Base-by-base conservation (phyloP, 441 rosid species). In the Syzygium malaccense region DNA sequence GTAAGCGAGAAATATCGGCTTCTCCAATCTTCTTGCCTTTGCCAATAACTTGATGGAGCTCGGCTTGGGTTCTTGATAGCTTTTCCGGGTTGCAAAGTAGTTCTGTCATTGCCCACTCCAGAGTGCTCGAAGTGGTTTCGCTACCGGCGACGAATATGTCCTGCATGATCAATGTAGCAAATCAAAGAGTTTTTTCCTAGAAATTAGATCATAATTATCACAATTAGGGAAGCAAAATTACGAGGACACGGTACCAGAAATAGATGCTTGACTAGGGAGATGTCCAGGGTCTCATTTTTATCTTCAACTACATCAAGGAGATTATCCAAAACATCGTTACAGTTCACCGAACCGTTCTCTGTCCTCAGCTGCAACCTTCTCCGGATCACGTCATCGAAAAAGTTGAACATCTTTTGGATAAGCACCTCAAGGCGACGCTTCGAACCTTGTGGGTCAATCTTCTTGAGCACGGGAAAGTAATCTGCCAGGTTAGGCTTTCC, bases 11-110 rank as follows among this genome's bases (percentile, higher is more conserved):
- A 32, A 86, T 48, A 53, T 91, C 89, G 1, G 93, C 86, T 88
- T 92, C 93, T 53, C 92, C 88, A 14, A 92, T 79, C n/a, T 75
- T 53, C 30, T 89, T 92, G n/a, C 90, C 90, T 86, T 87, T 71
- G 32, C 92, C 93, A 6, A 89, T 68, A 19, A 60, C 80, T 41
- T 41, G 68, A 28, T 60, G 68, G 68, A 60, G 68, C 68, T 60
- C 68, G 14, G 68, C 68, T 60, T 28, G 68, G 32, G 32, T 0
- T 28, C 32, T 60, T 60, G 32, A 60, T 60, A 60, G 68, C 66
- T 60, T 60, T 28, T 60, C 66, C 0, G 30, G 66, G 30, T 60
- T 28, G 15, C 66, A 15, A 12, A 60, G 66, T 28, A 60, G 66
- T 60, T 60, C 66, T 14, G 66, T 5, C 66, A 60, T 28, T 26